Evolutionary conservation across 495 filamentous ascomycete species (phyloP), one percentile per base, ranked within the genome.

Genomic region (Poronia punctata): DNA sequence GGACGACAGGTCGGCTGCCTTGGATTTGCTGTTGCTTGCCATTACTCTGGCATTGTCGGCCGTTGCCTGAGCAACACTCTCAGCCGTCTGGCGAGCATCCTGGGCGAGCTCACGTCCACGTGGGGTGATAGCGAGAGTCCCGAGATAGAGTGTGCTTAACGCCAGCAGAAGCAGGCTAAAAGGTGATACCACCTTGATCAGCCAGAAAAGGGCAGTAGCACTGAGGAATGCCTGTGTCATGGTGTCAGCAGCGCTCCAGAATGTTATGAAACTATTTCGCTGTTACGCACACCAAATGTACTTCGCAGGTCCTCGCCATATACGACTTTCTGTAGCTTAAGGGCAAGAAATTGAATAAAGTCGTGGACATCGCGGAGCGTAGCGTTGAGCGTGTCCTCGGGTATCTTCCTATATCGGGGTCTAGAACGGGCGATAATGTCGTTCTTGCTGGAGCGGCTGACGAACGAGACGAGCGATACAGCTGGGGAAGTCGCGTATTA

Each of bases 281-380:
- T 36, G 29, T 16, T 12, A 28, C 36, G 28, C 26, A 39, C 36
- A 14, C 36, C 26, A 8, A 39, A 21, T 5, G 36, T 29, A 16
- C 21, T 30, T 9, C 26, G 6, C 7, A 30, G 5, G 6, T 39
- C 16, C 36, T 39, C 36, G 3, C 25, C 24, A n/a, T 39, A 39
- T 4, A 39, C 15, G 10, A 39, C 22, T 22, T 39, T 39, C 18
- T 39, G 36, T 10, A 5, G 25, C 30, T 39, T 14, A 10, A 39
- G 3, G 7, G 12, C 36, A 12, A 39, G 25, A 30, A 29, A 39
- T 12, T 39, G 36, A 2, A 39, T 27, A 22, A 39, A 19, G 7
- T 39, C 36, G 11, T 39, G 36, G 16, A 39, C n/a, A 12, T 39
- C 36, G 1, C 10, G 20, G 16, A 39, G 36, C 6, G 36, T 39